phyloP scores from a whole-genome alignment of 495 filamentous ascomycete genomes.

The Apodospora peruviana region DNA sequence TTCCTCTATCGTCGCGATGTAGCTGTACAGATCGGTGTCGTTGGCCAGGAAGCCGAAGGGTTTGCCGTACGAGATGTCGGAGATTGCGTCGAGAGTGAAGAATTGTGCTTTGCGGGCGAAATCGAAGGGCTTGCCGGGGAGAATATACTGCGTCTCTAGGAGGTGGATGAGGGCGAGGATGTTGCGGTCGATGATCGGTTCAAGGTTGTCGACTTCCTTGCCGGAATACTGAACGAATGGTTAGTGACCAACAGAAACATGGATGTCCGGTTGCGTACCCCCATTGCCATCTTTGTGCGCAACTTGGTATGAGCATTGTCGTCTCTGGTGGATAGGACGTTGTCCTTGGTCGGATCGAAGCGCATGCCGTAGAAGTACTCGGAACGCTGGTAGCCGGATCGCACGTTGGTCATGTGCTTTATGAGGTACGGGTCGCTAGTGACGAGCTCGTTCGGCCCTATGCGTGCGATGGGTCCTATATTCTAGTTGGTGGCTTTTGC shows the following conservation, averaged over 20 bases:
- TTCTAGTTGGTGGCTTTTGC: not conserved
- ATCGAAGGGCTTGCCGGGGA: slow-evolving; percentile 44
- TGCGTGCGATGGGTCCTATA: slow-evolving; percentile 15
- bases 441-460: slow-evolving; percentile 20
- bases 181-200: slow-evolving; percentile 42
- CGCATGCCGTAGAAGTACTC: slow-evolving; percentile 38
- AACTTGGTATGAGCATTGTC: slow-evolving; percentile 21
- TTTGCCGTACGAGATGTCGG: slow-evolving; percentile 56
- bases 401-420: slow-evolving; percentile 26
- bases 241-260: too few species aligned
- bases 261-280: too few species aligned
- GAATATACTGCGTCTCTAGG: slow-evolving; percentile 42
- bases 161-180: slow-evolving; percentile 34
- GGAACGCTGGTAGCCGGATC: slow-evolving; percentile 30
- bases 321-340: slow-evolving; percentile 26
- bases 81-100: slow-evolving; percentile 61
- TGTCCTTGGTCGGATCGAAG: slow-evolving; percentile 37
- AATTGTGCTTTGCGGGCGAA: slow-evolving; percentile 41
- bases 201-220: slow-evolving; percentile 43
- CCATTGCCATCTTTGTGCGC: slow-evolving; percentile 26
- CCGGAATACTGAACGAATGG: slow-evolving; percentile 19
- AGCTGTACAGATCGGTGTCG: slow-evolving; percentile 51
- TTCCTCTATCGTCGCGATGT: slow-evolving; percentile 48
- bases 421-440: slow-evolving; percentile 39
- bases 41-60: slow-evolving; percentile 57